Conservation (phyloP, 371 early-diverging fungal genomes). For the Parasitella parasitica region DNA sequence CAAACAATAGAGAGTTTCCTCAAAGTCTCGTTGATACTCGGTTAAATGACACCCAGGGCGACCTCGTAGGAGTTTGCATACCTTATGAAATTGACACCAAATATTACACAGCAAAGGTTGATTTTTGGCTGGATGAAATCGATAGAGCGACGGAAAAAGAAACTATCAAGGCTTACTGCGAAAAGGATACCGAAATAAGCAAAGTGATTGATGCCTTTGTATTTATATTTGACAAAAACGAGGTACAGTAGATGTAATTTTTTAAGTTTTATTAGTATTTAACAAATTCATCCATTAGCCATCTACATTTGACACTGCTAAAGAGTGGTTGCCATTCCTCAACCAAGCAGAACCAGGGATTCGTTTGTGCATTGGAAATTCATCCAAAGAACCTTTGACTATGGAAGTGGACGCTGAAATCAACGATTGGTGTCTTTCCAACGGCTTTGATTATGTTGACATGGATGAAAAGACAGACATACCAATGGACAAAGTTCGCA, state of each 20-base stretch:
- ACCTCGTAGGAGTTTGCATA: slow-evolving; percentile 51
- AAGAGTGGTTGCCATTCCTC: slow-evolving; percentile 57
- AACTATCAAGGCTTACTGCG: slow-evolving; percentile 41
- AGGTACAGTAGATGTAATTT: slow-evolving; percentile 37
- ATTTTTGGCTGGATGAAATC: slow-evolving; percentile 69
- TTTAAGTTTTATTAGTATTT: no score
- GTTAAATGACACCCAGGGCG: slow-evolving; percentile 32
- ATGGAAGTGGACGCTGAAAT: slow-evolving; percentile 10
- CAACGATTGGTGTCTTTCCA: slow-evolving; percentile 57
- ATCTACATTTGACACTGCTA: slow-evolving; percentile 53
- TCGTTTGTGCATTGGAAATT: slow-evolving; percentile 49
- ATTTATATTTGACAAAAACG: slow-evolving; percentile 58
- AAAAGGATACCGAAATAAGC: slow-evolving; percentile 52
- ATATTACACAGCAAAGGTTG: slow-evolving; percentile 71
- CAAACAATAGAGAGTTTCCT: slow-evolving; percentile 23
- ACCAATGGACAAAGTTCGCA: slow-evolving; percentile 39
- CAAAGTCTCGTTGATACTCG: slow-evolving; percentile 21
- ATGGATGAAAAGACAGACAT: slow-evolving; percentile 37
- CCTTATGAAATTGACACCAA: slow-evolving; percentile 69
- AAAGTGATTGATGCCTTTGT: slow-evolving; percentile 69
- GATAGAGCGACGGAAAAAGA: slow-evolving; percentile 31
- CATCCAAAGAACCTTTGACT: not conserved
- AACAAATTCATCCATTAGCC: slow-evolving; percentile 24
- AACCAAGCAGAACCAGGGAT: slow-evolving; percentile 56
- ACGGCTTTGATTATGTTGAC: slow-evolving; percentile 69